Conservation (phyloP, 495 filamentous ascomycete genomes). For the Penicillium cataractarum region DNA sequence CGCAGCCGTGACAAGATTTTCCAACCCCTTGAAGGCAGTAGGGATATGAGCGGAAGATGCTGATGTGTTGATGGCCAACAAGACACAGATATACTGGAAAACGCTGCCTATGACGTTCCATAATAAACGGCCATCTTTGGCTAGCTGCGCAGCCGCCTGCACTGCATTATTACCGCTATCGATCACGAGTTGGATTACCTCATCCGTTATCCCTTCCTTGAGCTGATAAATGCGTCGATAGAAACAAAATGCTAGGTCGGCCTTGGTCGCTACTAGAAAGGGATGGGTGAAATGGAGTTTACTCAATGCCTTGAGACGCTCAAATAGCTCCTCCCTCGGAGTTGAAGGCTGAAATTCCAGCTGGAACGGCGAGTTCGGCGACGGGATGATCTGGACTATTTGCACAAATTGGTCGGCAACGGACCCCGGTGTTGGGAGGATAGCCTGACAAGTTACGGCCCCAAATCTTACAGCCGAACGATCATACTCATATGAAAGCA, state of each 20-base stretch:
- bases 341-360: background rate
- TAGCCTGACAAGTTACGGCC: background rate
- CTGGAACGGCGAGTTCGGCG: background rate
- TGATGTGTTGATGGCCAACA: background rate
- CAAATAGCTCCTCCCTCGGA: background rate
- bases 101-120: background rate
- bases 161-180: background rate
- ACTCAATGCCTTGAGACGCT: background rate
- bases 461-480: background rate
- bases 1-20: background rate
- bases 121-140: background rate
- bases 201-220: background rate
- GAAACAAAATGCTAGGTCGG: background rate
- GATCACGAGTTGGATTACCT: background rate
- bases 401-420: background rate
- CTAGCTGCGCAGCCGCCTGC: background rate
- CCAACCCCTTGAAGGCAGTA: background rate
- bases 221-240: background rate
- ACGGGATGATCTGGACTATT: background rate
- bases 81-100: slow-evolving; percentile 1
- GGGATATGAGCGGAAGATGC: background rate
- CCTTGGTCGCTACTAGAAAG: background rate
- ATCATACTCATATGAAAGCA: background rate
- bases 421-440: background rate
- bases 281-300: background rate